Percentiles rank a stretch among this genome's conserved stretches.
phyloP scores from a whole-genome alignment of 345 rosid genomes.

The Gossypium bickii region DNA sequence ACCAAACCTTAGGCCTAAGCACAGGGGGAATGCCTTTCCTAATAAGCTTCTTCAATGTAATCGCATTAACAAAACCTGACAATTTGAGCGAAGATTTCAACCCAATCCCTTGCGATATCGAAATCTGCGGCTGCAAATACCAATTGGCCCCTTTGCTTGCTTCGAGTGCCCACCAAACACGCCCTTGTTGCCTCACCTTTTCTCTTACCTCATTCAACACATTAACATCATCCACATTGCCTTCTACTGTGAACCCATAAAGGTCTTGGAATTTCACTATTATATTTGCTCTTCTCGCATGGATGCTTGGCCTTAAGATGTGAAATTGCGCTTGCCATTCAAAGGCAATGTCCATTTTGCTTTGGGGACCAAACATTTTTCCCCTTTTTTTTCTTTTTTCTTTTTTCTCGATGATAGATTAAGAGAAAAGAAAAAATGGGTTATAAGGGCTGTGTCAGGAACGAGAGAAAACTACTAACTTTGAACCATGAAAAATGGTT shows the following conservation, averaged over 20 bases:
- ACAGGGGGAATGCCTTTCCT: conserved; percentile 98
- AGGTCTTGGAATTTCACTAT: conserved; percentile 1
- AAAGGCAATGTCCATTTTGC: conserved; percentile 58
- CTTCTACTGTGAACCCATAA: not conserved
- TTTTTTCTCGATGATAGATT: not conserved
- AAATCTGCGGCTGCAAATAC: conserved; percentile 81
- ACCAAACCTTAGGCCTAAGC: conserved; percentile 96
- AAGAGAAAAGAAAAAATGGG: not conserved
- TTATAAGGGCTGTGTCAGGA: conserved; percentile 29
- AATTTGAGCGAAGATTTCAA: conserved; percentile 82
- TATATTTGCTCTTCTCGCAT: not conserved
- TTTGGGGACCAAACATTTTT: conserved; percentile 61
- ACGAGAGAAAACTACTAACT: conserved; percentile 28
- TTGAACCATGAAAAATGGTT: conserved; percentile 41
- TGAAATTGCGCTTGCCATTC: conserved; percentile 77
- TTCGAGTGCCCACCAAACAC: conserved; percentile 98
- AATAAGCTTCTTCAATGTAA: not conserved
- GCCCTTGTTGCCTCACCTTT: conserved; percentile 30
- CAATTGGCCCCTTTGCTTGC: conserved; percentile 99
- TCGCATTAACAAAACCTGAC: conserved; percentile 30
- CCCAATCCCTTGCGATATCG: conserved; percentile 63
- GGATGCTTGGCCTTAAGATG: conserved; percentile 34
- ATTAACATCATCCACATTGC: conserved; percentile 5
- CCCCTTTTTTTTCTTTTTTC: too few species aligned
- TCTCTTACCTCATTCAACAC: conserved; percentile 4